These are phyloP conservation scores for Exophiala calicioides DNA, from an alignment of 2,329 filamentous ascomycete species.

Conservation along the genomic window DNA sequence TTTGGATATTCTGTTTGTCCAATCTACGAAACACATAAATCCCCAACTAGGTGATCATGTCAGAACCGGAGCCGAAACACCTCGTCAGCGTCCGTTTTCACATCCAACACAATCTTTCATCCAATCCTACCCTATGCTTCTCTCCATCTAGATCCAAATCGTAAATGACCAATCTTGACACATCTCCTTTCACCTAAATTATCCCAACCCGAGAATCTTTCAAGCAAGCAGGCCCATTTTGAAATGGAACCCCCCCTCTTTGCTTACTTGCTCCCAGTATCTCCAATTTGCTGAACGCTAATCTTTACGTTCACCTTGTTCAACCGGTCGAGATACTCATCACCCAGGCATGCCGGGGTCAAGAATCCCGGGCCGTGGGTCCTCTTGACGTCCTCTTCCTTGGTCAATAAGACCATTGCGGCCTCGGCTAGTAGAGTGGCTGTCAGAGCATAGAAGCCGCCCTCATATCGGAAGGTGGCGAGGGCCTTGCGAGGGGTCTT, in stretches of 20 bases:
- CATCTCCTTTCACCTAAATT: neutral
- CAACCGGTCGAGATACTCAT: slow-evolving; percentile 48
- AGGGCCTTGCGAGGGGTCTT: slow-evolving; percentile 42
- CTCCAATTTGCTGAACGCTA: slow-evolving; percentile 34
- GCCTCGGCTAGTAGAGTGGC: slow-evolving; percentile 47
- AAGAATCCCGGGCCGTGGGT: slow-evolving; percentile 49
- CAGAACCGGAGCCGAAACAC: neutral
- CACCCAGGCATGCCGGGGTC: slow-evolving; percentile 51
- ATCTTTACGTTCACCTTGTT: slow-evolving; percentile 46
- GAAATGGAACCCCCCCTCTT: neutral
- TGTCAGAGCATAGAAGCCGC: slow-evolving; percentile 47
- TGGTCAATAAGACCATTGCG: slow-evolving; percentile 44
- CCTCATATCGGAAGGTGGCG: slow-evolving; percentile 44
- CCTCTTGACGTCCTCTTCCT: slow-evolving; percentile 43
- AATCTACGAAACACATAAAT: neutral
- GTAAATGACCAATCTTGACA: no score
- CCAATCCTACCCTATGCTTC: neutral
- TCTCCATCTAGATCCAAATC: no score
- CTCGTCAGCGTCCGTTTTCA: neutral
- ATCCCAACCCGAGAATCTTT: neutral
- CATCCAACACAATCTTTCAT: neutral
- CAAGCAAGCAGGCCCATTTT: no score
- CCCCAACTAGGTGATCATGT: neutral
- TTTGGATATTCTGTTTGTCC: neutral
- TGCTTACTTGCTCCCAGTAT: slow-evolving; percentile 30